Conservation (phyloP, 2,329 filamentous ascomycete genomes). For the Phyllosticta citrichinensis region DNA sequence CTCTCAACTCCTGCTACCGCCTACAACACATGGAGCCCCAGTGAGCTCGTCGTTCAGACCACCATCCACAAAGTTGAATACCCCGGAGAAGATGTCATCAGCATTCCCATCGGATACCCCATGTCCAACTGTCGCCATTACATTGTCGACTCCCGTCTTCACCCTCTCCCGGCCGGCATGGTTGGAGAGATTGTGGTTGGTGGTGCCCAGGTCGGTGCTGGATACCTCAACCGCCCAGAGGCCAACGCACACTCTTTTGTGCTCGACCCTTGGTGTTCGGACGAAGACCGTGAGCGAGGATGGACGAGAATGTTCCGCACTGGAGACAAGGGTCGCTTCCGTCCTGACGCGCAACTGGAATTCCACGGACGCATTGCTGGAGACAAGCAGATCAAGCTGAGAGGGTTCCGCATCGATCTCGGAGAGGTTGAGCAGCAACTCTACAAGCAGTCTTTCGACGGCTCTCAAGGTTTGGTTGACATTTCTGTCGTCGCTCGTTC, state of each 20-base stretch:
- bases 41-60: neutral
- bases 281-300: constrained; percentile 9
- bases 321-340: constrained; percentile 31
- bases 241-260: constrained; percentile 17
- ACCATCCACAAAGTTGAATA: neutral
- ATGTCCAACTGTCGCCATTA: constrained; percentile 15
- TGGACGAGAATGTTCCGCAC: constrained; percentile 27
- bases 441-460: constrained; percentile 14
- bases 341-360: constrained; percentile 24
- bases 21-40: constrained; percentile 1
- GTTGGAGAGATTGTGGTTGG: constrained; percentile 34
- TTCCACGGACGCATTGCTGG: constrained; percentile 31
- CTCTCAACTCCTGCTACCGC: neutral
- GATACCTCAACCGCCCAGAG: constrained; percentile 23
- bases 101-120: constrained; percentile 1
- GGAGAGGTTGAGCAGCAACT: constrained; percentile 32
- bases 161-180: constrained; percentile 29
- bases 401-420: constrained; percentile 38
- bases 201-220: constrained; percentile 24
- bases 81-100: neutral
- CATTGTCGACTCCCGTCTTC: constrained; percentile 29
- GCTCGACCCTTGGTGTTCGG: constrained; percentile 13
- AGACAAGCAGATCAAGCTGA: constrained; percentile 39
- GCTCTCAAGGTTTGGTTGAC: constrained; percentile 14
- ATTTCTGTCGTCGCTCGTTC: constrained; percentile 19